These are phyloP conservation scores for Termitomyces sp. DNA, from an alignment of 768 basidiomycete species.

Conservation along the genomic window DNA sequence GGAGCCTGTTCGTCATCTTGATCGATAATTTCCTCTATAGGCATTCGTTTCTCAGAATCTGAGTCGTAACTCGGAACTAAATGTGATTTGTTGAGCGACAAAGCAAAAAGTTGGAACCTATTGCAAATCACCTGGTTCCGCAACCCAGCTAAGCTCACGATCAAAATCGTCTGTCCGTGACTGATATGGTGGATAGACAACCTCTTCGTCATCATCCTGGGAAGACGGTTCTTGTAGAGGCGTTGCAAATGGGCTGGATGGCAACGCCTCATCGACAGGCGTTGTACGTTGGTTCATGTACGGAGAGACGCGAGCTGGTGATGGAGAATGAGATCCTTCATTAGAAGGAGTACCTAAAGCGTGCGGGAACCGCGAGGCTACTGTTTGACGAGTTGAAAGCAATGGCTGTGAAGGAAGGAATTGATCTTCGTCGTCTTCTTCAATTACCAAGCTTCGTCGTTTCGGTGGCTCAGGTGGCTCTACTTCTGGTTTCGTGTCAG, in stretches of 20 bases:
- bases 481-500: conserved; percentile 19
- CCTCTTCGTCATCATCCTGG: conserved; percentile 64
- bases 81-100: not conserved
- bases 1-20: conserved; percentile 44
- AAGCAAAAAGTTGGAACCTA: conserved; percentile 1
- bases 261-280: conserved; percentile 55
- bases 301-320: conserved; percentile 43
- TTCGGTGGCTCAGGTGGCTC: conserved; percentile 38
- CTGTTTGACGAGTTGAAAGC: conserved; percentile 34
- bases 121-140: conserved; percentile 54
- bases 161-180: conserved; percentile 44
- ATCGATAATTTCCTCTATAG: conserved; percentile 47
- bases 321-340: conserved; percentile 34
- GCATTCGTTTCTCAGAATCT: conserved; percentile 64
- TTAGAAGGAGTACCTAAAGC: conserved; percentile 50
- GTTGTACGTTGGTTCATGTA: conserved; percentile 42
- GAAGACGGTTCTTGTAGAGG: conserved; percentile 60
- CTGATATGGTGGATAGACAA: conserved; percentile 52
- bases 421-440: conserved; percentile 63
- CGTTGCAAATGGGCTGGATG: conserved; percentile 67
- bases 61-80: conserved; percentile 8
- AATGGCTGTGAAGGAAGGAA: conserved; percentile 37
- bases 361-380: conserved; percentile 38
- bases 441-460: conserved; percentile 62
- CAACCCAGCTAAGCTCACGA: conserved; percentile 73